Conservation (phyloP, 768 basidiomycete genomes). For the Hortiboletus campestris region DNA sequence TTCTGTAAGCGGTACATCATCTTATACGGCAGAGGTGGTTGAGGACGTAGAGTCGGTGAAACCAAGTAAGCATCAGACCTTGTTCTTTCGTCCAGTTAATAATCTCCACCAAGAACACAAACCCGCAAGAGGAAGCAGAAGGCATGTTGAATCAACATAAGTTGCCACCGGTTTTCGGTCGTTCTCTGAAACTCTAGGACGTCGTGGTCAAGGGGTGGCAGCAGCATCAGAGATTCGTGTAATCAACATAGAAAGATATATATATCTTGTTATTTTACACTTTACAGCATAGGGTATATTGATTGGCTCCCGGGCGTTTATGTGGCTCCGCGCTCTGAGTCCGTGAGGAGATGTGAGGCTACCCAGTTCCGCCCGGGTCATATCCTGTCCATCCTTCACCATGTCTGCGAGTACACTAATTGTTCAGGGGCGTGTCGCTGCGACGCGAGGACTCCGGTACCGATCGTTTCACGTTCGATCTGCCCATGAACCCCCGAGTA, state of each 20-base stretch:
- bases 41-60: constrained; percentile 28
- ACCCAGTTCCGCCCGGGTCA: background rate
- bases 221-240: constrained; percentile 17
- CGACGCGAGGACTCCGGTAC: constrained; percentile 6
- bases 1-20: constrained; percentile 33
- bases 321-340: background rate
- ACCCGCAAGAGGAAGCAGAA: constrained; percentile 23
- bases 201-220: background rate
- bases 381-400: background rate
- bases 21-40: constrained; percentile 27
- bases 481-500: constrained; percentile 48
- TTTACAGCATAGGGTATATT: constrained; percentile 5
- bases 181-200: background rate
- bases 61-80: constrained; percentile 25
- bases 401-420: constrained; percentile 6
- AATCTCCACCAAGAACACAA: constrained; percentile 18
- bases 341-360: background rate
- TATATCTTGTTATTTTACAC: constrained; percentile 26
- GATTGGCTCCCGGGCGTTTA: background rate
- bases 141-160: constrained; percentile 19
- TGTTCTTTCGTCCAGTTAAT: background rate
- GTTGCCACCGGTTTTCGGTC: background rate
- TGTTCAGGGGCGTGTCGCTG: background rate
- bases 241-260: constrained; percentile 23
- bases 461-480: constrained; percentile 33